Conservation (phyloP, 2,329 filamentous ascomycete genomes). For the Pseudopyrenochaeta lycopersici region DNA sequence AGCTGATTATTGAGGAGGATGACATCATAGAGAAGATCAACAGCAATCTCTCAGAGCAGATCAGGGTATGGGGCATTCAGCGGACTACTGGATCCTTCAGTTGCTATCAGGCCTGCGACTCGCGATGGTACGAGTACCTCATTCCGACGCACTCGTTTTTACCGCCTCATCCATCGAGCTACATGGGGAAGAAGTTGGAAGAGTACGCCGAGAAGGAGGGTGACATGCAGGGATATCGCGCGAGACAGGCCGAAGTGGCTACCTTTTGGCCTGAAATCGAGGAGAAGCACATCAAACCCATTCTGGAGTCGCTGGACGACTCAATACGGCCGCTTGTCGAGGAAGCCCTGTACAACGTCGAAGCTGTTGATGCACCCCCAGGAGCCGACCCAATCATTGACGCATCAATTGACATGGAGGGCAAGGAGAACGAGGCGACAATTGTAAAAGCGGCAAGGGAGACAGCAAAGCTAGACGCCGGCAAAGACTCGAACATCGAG, state of each 20-base stretch:
- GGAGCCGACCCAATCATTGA: conserved; percentile 46
- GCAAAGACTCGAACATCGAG: conserved; percentile 11
- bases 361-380: conserved; percentile 36
- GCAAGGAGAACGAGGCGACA: conserved; percentile 9
- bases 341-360: conserved; percentile 63
- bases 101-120: conserved; percentile 94
- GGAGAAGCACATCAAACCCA: conserved; percentile 78
- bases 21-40: conserved; percentile 94
- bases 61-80: conserved; percentile 93
- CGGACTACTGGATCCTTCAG: conserved; percentile 91
- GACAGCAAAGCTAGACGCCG: conserved; percentile 13
- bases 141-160: conserved; percentile 93
- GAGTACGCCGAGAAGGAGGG: conserved; percentile 78
- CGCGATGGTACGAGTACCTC: conserved; percentile 95
- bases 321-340: conserved; percentile 70
- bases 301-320: conserved; percentile 68
- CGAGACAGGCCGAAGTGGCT: conserved; percentile 78
- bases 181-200: conserved; percentile 82
- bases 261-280: conserved; percentile 86
- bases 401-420: conserved; percentile 31
- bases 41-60: conserved; percentile 81
- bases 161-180: conserved; percentile 89
- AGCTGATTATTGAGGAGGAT: conserved; percentile 92
- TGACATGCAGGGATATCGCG: conserved; percentile 72
- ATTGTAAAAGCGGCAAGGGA: conserved; percentile 17